phyloP scores from a whole-genome alignment of 139 green algal species.

The Mychonastes homosphaera region DNA sequence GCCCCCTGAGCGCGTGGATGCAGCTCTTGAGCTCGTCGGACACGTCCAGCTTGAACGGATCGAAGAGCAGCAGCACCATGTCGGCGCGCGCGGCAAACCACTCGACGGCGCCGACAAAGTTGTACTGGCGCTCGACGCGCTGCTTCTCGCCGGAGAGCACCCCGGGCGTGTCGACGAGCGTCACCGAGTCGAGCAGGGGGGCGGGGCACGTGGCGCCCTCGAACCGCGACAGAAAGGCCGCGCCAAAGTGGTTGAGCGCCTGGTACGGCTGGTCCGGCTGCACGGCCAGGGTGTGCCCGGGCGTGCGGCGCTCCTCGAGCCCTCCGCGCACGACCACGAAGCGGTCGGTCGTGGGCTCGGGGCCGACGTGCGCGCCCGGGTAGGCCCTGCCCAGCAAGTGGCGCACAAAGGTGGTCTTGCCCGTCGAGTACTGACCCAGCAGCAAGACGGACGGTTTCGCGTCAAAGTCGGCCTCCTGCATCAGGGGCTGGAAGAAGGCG shows the following conservation, averaged over 20 bases:
- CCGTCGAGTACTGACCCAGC: slow-evolving; percentile 93
- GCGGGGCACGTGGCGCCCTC: slow-evolving; percentile 68
- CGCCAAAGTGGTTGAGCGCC: slow-evolving; percentile 23
- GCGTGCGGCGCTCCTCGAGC: slow-evolving; percentile 66
- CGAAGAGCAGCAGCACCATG: slow-evolving; percentile 96
- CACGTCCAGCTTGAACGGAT: slow-evolving; percentile 95
- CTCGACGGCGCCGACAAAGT: slow-evolving; percentile 82
- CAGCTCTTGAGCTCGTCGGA: slow-evolving; percentile 90
- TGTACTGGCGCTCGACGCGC: slow-evolving; percentile 85
- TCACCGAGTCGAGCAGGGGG: slow-evolving; percentile 82
- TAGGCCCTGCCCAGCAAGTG: slow-evolving; percentile 84
- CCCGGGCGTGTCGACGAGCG: slow-evolving; percentile 83
- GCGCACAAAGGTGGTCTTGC: slow-evolving; percentile 44
- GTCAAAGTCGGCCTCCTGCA: slow-evolving; percentile 84
- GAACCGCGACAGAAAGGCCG: slow-evolving; percentile 88
- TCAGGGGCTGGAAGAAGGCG: slow-evolving; percentile 75
- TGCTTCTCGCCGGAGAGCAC: slow-evolving; percentile 95
- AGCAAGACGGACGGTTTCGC: slow-evolving; percentile 93
- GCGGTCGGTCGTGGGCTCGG: slow-evolving; percentile 94
- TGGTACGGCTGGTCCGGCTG: slow-evolving; percentile 84
- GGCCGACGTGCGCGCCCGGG: slow-evolving; percentile 87
- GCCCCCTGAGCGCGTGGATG: slow-evolving; percentile 61
- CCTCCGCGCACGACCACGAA: slow-evolving; percentile 90
- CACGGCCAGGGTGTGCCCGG: slow-evolving; percentile 94
- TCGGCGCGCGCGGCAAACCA: slow-evolving; percentile 89